Evolutionary conservation across 495 filamentous ascomycete genomes (phyloP), one percentile per base, ranked within the genome.

Genomic region (Penicillium mononematosum): DNA sequence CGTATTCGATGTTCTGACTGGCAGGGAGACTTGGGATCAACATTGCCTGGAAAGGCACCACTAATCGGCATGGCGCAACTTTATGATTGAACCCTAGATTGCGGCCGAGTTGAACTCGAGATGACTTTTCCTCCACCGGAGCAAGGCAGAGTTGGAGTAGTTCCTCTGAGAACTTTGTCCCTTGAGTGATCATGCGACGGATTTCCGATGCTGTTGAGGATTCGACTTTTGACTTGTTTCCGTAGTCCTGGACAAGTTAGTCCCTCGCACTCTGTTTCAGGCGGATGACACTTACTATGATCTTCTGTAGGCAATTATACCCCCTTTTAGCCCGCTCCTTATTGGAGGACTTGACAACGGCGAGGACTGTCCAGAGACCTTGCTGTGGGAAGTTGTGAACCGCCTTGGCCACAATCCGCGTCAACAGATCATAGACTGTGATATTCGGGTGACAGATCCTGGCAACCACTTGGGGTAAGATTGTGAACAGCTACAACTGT

Each of bases 311-410:
- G 58, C 79, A 83, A 42, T 64, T 68, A 14, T 71, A 69, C 9
- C 81, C 81, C 53, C 74, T 68, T 10, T 67, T 74, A 12, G 76
- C 76, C 62, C 75, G 69, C 25, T 80, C 80, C 52, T 79, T 80
- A 46, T 72, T 77, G 38, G 77, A 82, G 6, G 73, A 83, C 61
- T 82, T 83, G 41, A 89, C 86, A 19, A 96, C 86, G 6, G 93
- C 89, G 50, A 97, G 82, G 12, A 98, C 74, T 58, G 85, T 90
- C 95, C 94, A 99, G 45, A 98, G 70, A n/a, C 92, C 88, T 71
- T 98, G 94, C 63, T 89, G 88, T 3, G 94, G 93, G 67, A 96
- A 85, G 16, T 81, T 71, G 20, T 83, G 75, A 24, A 96, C 86
- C 42, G 96, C 88, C 65, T 89, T 94, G 38, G 86, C 73, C 45